A percentile compares a stretch with the other conserved stretches of the same genome.
phyloP scores from a whole-genome alignment of 2,329 filamentous ascomycete species.

The Claviceps sp. region DNA sequence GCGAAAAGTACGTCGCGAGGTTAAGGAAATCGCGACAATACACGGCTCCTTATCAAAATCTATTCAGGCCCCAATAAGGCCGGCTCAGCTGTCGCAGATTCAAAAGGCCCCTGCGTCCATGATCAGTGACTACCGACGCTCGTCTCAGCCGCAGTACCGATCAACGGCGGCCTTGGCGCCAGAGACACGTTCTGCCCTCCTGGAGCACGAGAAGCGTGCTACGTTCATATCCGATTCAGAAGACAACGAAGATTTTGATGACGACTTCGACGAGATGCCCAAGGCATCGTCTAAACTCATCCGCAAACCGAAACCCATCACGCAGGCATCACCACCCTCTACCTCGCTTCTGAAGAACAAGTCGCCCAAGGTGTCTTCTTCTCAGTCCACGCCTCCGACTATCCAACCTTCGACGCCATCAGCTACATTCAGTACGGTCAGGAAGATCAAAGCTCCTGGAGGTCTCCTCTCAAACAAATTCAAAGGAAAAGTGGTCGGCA shows the following conservation, averaged over 20 bases:
- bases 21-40: conserved; percentile 35
- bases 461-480: conserved; percentile 8
- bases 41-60: conserved; percentile 31
- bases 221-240: conserved; percentile 29
- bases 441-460: background rate
- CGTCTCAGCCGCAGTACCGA: conserved; percentile 23
- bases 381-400: background rate
- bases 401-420: background rate
- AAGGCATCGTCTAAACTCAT: background rate
- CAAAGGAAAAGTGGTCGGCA: background rate
- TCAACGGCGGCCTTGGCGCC: conserved; percentile 11
- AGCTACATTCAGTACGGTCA: background rate
- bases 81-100: conserved; percentile 26
- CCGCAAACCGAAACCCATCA: conserved; percentile 8
- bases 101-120: conserved; percentile 37
- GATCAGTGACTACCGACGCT: conserved; percentile 37
- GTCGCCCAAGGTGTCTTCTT: background rate
- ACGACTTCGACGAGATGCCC: conserved; percentile 1
- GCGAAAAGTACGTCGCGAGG: conserved; percentile 42
- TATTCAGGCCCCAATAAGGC: conserved; percentile 15
- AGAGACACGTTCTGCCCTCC: conserved; percentile 12
- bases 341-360: background rate
- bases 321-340: background rate
- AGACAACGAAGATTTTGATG: conserved; percentile 12
- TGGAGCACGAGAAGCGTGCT: conserved; percentile 21